Percentiles rank a stretch among this genome's conserved stretches.
Evolutionary conservation across 768 basidiomycete species (phyloP).

Genomic region (Lyophyllum atratum): DNA sequence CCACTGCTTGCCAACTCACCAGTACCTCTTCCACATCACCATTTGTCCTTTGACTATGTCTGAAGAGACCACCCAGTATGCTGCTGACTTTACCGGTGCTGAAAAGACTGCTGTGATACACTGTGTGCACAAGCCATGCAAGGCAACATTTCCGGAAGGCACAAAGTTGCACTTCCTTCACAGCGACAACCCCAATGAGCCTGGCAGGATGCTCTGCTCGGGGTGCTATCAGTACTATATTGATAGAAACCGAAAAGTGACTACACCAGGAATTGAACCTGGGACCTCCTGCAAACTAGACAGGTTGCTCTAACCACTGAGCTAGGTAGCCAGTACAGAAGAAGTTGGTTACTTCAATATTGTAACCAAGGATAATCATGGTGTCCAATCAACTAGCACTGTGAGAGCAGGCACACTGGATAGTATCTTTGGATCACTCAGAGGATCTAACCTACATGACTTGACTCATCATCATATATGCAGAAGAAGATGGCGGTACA

Average conservation of each 20-base stretch:
- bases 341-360: too few relatives aligned
- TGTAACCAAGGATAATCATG: too few relatives aligned
- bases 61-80: conserved; percentile 1
- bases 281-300: too few relatives aligned
- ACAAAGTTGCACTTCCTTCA: conserved; percentile 1
- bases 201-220: background rate
- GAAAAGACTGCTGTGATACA: background rate
- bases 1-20: background rate
- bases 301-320: too few relatives aligned
- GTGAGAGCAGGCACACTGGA: too few relatives aligned
- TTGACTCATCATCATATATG: too few relatives aligned
- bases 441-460: too few relatives aligned
- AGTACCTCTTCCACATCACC: background rate
- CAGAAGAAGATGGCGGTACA: background rate
- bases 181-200: background rate
- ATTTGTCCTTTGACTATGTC: background rate
- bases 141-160: background rate
- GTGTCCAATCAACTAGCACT: too few relatives aligned
- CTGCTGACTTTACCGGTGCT: conserved; percentile 8
- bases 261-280: too few relatives aligned
- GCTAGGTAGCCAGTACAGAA: too few relatives aligned
- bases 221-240: conserved; percentile 1
- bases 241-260: too few relatives aligned
- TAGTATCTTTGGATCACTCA: too few relatives aligned
- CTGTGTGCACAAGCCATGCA: background rate